Conservation (phyloP, 1,284 basidiomycete genomes). For the Afroboletus lepidellus region DNA sequence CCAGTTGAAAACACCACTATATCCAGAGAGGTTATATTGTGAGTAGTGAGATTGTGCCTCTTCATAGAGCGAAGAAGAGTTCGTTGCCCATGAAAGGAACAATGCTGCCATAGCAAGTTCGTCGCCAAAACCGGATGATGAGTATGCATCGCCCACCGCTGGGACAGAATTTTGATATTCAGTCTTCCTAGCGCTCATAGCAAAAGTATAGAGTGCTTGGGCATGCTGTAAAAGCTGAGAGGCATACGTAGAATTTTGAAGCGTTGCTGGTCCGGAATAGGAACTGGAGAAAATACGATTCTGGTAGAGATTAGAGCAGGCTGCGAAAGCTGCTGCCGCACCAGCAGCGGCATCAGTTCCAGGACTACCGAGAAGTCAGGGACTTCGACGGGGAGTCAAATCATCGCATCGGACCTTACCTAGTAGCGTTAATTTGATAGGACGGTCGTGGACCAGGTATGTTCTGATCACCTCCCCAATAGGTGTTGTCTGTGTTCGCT, state of each 20-base stretch:
- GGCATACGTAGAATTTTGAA: constrained; percentile 77
- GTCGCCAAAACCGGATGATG: constrained; percentile 69
- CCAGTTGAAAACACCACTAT: constrained; percentile 82
- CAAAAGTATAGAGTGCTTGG: constrained; percentile 68
- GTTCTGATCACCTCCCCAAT: constrained; percentile 85
- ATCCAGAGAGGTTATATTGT: constrained; percentile 53
- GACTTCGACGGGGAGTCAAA: not conserved
- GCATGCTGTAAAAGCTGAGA: constrained; percentile 71
- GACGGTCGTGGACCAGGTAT: constrained; percentile 76
- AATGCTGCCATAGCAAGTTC: constrained; percentile 75
- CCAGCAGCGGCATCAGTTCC: constrained; percentile 89
- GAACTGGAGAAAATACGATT: constrained; percentile 50
- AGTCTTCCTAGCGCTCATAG: constrained; percentile 58
- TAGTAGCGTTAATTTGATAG: constrained; percentile 74
- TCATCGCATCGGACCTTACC: constrained; percentile 13
- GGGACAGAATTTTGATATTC: constrained; percentile 70
- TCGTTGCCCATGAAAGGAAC: constrained; percentile 72
- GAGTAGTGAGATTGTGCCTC: constrained; percentile 67
- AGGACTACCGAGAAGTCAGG: constrained; percentile 44
- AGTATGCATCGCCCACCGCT: constrained; percentile 62
- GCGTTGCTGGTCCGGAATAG: constrained; percentile 57
- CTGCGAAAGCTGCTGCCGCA: constrained; percentile 82
- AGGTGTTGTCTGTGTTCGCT: constrained; percentile 68
- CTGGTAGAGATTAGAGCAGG: constrained; percentile 80
- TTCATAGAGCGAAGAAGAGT: constrained; percentile 57